Conservation (phyloP, 331 rosid genomes). For the Phaseolus coccineus region DNA sequence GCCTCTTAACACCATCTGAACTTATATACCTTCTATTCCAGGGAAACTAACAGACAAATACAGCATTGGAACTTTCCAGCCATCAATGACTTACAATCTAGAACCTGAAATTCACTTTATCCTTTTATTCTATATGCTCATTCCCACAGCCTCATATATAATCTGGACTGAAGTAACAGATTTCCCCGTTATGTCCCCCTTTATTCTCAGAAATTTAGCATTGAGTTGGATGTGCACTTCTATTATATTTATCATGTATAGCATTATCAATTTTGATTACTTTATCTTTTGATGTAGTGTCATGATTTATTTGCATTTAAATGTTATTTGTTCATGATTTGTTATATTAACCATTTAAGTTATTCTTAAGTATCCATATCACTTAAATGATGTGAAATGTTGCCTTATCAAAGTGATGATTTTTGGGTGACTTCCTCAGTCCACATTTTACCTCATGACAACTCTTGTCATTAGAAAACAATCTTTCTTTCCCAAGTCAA, state of each 20-base stretch:
- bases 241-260: not conserved
- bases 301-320: not conserved
- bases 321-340: constrained; percentile 23
- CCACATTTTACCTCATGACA: not conserved
- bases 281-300: not conserved
- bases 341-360: constrained; percentile 6
- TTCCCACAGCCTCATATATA: not conserved
- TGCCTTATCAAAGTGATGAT: constrained; percentile 13
- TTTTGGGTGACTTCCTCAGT: not conserved
- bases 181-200: not conserved
- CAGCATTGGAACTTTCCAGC: not conserved
- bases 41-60: not conserved
- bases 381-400: constrained; percentile 22
- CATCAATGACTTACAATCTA: not conserved
- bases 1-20: not conserved
- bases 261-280: constrained; percentile 19
- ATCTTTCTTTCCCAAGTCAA: not conserved
- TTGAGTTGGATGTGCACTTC: constrained; percentile 21
- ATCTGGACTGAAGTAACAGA: not conserved
- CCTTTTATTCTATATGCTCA: not conserved
- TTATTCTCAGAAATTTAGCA: constrained; percentile 26
- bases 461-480: constrained; percentile 22
- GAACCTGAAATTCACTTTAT: constrained; percentile 29
- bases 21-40: not conserved
- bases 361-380: not conserved